Conservation (phyloP, 1,284 basidiomycete genomes). For the Pyrrhoderma noxium region DNA sequence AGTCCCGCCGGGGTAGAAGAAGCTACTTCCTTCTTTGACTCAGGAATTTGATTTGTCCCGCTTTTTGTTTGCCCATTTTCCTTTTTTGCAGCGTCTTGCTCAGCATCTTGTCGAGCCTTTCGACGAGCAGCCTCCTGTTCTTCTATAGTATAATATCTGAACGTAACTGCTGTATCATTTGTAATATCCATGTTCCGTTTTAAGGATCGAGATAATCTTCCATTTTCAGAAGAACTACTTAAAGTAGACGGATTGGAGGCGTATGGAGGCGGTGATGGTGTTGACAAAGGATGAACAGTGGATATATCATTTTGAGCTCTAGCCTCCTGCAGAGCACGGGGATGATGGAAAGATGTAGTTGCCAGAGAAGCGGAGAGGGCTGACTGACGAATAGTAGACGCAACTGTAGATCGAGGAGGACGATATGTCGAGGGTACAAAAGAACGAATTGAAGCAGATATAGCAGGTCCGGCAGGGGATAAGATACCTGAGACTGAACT, state of each 20-base stretch:
- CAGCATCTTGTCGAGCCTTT: conserved; percentile 12
- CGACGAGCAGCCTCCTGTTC: conserved; percentile 48
- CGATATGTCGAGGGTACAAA: conserved; percentile 46
- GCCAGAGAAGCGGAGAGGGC: conserved; percentile 65
- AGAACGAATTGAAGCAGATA: conserved; percentile 27
- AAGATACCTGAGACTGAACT: conserved; percentile 3
- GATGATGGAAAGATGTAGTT: conserved; percentile 51
- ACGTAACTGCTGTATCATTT: conserved; percentile 61
- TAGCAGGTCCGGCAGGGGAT: neutral
- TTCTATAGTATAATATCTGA: conserved; percentile 51
- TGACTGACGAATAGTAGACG: conserved; percentile 38
- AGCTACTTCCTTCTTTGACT: neutral
- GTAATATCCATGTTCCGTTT: conserved; percentile 52
- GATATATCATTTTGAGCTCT: neutral
- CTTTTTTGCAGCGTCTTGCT: neutral
- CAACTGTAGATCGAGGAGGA: conserved; percentile 25
- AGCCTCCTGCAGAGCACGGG: conserved; percentile 26
- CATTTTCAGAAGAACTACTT: conserved; percentile 29
- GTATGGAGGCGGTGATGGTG: conserved; percentile 28
- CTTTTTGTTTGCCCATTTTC: neutral
- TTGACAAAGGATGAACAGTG: conserved; percentile 18
- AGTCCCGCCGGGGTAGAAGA: neutral
- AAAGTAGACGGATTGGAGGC: conserved; percentile 29
- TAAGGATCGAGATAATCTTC: conserved; percentile 37
- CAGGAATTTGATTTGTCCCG: neutral